Base-by-base conservation (phyloP, 1,284 basidiomycete species). In the Fomitopsis palustris region DNA sequence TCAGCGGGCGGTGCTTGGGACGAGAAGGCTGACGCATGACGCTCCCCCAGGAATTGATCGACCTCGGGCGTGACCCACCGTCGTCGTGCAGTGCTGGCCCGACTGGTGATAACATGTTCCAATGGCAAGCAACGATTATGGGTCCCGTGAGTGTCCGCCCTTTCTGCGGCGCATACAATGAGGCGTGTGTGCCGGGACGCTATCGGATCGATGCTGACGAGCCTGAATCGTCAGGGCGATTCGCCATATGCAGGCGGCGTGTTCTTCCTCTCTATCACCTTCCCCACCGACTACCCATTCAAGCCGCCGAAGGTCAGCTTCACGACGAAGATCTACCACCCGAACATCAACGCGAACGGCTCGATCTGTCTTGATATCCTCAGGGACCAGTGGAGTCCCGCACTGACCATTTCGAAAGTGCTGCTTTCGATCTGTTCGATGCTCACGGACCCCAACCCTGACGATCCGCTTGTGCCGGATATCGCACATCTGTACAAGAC, bases 291-390 rank as follows among this genome's bases (percentile, higher is more conserved):
- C 77, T 98, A 98, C 81, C 95, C 95, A 43, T 97, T 98, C 88
- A 96, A 96, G 82, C 96, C 97, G 42, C 97, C 97, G 75, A 98
- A 98, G 86, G 95, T 99, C 77, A 92, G 91, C 79, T 99, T 99
- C 80, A 95, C 93, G 69, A 99, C 96, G 73, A 98, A 96, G 89
- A 93, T 93, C 68, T 95, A 95, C 75, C 95, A 96, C 77, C 93
- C 93, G 53, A 96, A 96, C 82, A 96, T 97, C 92, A 97, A 97
- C 75, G 90, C 92, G 65, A 96, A 97, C 70, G 97, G 97, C 53
- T 96, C 94, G 67, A 99, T 99, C 78, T 99, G 97, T 77, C 82
- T 99, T 69, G 97, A 98, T 77, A 98, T 98, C 73, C 80, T 98
- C 74, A 86, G 94, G 78, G 95, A 98, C 77, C 95, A 97, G 75